Base-by-base conservation (phyloP, 2,329 filamentous ascomycete species). In the Talaromyces sp. region DNA sequence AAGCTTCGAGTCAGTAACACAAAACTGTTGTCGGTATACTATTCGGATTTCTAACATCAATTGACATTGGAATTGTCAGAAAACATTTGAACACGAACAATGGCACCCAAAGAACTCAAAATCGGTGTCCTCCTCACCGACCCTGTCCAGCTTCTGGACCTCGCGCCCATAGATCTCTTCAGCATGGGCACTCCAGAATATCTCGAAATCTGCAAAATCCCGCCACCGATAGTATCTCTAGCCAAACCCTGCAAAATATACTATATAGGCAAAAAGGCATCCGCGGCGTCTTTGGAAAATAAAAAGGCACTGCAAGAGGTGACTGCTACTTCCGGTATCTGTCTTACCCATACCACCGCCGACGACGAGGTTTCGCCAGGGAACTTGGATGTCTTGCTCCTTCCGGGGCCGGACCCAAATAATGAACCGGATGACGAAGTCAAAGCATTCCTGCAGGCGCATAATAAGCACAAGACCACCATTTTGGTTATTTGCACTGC, bases 151-250 rank as follows among this genome's bases (percentile, higher is more conserved):
- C 44, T 47, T 22, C 22, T 47, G 44, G 76, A 78, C 62, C 63
- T 77, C 42, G 68, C 72, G 9, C 66, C 71, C 28, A 66, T 78
- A 15, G 76, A 78, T 60, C 70, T 77, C 52, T 71, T 78, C 57
- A 68, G 67, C 60, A 78, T 78, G 73, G 61, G 71, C 15, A 68
- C 65, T 3, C 69, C 69, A 1, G 53, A 57, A 44, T 61, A 61
- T 33, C 59, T 78, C 28, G 22, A 58, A 27, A 67, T 66, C 36
- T 71, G 71, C 63, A 63, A 69, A 5, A 66, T 77, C n/a, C 74
- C 76, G 3, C 63, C 66, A 47, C 65, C 71, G 2, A 62, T 77
- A 13, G 32, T 70, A 9, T 58, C 68, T n/a, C 65, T 69, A 25
- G 69, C 68, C 30, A 57, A 68, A n/a, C 65, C 72, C 13, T 67